Evolutionary conservation across 164 flowering plant species (phyloP).

Genomic region (Liquidambar formosana): DNA sequence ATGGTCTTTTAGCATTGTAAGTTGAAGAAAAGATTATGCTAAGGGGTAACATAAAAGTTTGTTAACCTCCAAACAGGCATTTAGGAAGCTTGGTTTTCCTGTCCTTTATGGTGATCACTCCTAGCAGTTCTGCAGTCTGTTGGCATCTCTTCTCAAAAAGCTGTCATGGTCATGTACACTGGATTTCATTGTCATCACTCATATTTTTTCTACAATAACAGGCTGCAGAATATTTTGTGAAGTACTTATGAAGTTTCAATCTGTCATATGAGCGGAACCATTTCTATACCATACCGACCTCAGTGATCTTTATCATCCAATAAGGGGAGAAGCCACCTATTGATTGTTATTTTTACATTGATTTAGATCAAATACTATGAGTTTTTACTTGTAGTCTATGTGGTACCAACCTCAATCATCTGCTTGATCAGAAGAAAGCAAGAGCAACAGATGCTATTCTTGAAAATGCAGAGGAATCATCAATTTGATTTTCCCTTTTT

Average conservation of each 20-base stretch:
- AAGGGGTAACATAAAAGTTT: background rate
- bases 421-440: slow-evolving; percentile 86
- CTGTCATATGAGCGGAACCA: no score
- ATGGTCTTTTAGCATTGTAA: background rate
- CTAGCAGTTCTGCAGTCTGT: slow-evolving; percentile 94
- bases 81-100: slow-evolving; percentile 85
- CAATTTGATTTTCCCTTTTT: background rate
- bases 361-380: background rate
- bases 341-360: no score
- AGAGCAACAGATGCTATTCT: slow-evolving; percentile 96
- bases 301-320: background rate
- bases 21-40: background rate
- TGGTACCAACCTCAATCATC: slow-evolving; percentile 71
- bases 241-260: no score
- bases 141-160: slow-evolving; percentile 94
- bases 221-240: no score
- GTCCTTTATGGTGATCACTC: slow-evolving; percentile 86
- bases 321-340: background rate
- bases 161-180: slow-evolving; percentile 88
- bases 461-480: slow-evolving; percentile 82
- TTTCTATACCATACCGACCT: background rate
- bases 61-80: slow-evolving; percentile 42
- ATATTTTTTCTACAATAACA: no score
- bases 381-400: slow-evolving; percentile 16
- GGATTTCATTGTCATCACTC: slow-evolving; percentile 19